Conservation (phyloP, 73 alveolate species). For the Stentor coeruleus region DNA sequence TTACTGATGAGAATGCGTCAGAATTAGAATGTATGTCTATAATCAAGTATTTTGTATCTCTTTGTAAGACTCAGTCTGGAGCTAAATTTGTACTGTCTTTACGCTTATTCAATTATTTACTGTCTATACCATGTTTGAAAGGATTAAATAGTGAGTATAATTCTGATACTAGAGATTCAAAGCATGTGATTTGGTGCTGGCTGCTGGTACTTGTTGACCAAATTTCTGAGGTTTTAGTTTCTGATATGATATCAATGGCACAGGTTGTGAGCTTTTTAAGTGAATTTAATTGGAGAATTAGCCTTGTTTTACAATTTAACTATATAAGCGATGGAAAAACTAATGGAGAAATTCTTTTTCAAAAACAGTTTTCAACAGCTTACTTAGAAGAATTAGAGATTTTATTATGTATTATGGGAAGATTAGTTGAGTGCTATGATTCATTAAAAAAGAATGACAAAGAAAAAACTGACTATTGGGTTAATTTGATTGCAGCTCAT, state of each 20-base stretch:
- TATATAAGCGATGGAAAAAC: neutral
- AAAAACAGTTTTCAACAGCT: constrained; percentile 6
- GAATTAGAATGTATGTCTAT: neutral
- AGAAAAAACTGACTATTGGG: constrained; percentile 5
- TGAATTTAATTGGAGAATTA: neutral
- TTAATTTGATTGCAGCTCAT: neutral
- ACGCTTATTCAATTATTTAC: neutral
- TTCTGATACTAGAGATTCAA: neutral
- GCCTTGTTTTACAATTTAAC: neutral
- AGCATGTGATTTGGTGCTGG: constrained; percentile 21
- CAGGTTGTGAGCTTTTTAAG: neutral
- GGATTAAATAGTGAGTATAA: neutral
- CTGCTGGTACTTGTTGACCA: neutral
- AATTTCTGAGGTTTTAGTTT: neutral
- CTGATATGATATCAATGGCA: neutral
- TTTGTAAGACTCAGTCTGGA: neutral
- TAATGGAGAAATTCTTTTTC: neutral
- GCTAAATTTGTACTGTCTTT: neutral
- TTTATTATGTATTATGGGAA: neutral
- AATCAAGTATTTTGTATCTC: neutral
- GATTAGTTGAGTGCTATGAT: neutral
- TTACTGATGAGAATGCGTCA: neutral
- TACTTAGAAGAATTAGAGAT: constrained; percentile 18
- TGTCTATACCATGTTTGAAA: neutral
- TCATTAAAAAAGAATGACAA: neutral